Base-by-base conservation (phyloP, 495 filamentous ascomycete genomes). In the Tuber umbilicatum region DNA sequence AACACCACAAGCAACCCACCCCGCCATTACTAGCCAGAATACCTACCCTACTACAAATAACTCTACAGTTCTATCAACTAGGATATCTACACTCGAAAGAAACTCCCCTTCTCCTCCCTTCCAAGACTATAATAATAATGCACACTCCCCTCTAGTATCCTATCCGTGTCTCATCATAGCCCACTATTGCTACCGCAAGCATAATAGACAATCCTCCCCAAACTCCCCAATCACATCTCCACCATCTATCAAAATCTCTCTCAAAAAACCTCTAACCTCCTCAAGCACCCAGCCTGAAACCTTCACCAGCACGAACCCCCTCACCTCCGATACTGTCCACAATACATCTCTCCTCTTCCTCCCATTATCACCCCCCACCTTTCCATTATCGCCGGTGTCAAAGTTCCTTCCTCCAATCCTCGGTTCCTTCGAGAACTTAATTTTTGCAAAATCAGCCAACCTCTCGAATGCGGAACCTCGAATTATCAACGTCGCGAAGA, bases 251-350 rank as follows among this genome's bases (percentile, higher is more conserved):
- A 92, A 79, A 77, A 92, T 84, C 7, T 81, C 83, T 27, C 85
- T 86, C 69, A 92, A 80, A 89, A 91, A 92, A 60, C 84, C 82
- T 76, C 86, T 87, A 47, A 88, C 89, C 2, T 89, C 87, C 73
- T 92, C 89, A 45, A 91, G 86, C 68, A 87, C 87, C 75, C 81
- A 83, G 2, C 90, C 90, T 5, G 87, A 88, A 81, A 97, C 95
- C 84, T 97, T 99, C 38, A 97, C 90, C 35, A 97, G 86, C 14
- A 94, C 90, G 78, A 93, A 97, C 2, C 93, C 93, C 12, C 94
- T 87, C 40, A 97, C 89, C 45, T 87, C 87, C 37, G 94, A 91
- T 23, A 92, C 94, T 35, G 93, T 97, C 93, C 94, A 99, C 0
- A 96, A 94, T 81, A 70, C 87, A 86, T 72, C 88, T 86, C 35